These are phyloP conservation scores for Pelargonium cotyledonis DNA, from an alignment of 441 rosid species.

Conservation along the genomic window DNA sequence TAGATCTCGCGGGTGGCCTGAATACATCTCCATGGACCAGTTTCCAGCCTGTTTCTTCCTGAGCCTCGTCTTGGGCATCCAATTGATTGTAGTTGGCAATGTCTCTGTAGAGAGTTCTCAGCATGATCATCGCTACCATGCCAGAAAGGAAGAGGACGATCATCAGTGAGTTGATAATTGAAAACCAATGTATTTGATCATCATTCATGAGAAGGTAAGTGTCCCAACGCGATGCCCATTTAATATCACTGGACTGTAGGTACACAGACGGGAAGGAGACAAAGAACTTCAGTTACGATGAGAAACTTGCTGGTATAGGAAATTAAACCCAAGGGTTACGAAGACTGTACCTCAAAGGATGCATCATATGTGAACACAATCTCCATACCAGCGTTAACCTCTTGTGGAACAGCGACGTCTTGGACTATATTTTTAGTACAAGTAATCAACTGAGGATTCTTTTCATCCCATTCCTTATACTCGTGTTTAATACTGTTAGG, in stretches of 20 bases:
- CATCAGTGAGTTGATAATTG: slow-evolving; percentile 21
- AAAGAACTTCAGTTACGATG: neutral
- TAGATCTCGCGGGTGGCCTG: slow-evolving; percentile 19
- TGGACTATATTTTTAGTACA: slow-evolving; percentile 14
- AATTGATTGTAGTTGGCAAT: slow-evolving; percentile 21
- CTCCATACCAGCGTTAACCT: slow-evolving; percentile 3
- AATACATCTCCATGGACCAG: slow-evolving; percentile 22
- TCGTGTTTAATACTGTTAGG: slow-evolving; percentile 13
- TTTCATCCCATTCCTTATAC: slow-evolving; percentile 16
- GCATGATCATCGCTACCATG: slow-evolving; percentile 25
- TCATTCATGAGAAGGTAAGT: slow-evolving; percentile 21
- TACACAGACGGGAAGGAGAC: neutral
- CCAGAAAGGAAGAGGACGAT: slow-evolving; percentile 25
- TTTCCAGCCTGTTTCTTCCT: too few species aligned
- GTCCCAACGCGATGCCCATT: slow-evolving; percentile 24
- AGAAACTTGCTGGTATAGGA: too few species aligned
- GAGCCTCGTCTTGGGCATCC: slow-evolving; percentile 13
- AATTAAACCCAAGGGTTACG: neutral
- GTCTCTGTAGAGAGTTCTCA: slow-evolving; percentile 23
- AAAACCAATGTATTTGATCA: slow-evolving; percentile 16
- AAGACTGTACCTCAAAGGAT: slow-evolving; percentile 9
- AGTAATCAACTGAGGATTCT: slow-evolving; percentile 14
- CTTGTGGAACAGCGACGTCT: slow-evolving; percentile 13
- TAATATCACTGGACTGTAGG: slow-evolving; percentile 19
- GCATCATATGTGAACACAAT: slow-evolving; percentile 20